A percentile compares a stretch with the other conserved stretches of the same genome.
Conservation (phyloP, 805 yeast species). For the Zygoascus bituminiphila region DNA sequence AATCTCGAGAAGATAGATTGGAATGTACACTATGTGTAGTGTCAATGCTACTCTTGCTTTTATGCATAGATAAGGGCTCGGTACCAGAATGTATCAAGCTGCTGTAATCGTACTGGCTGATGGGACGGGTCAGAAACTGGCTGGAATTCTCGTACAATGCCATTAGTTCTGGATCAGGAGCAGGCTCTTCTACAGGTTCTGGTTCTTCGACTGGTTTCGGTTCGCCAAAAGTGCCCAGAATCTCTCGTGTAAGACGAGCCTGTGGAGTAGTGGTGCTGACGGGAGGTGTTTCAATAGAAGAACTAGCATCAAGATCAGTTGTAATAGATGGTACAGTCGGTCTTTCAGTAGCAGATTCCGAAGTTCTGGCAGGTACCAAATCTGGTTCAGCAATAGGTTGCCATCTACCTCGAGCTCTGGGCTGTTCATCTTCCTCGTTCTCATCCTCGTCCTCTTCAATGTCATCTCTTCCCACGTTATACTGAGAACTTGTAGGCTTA, state of each 20-base stretch:
- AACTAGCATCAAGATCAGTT: not conserved
- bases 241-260: constrained; percentile 14
- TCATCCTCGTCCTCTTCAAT: constrained; percentile 3
- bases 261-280: constrained; percentile 6
- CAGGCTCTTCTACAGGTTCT: not conserved
- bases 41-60: constrained; percentile 8
- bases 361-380: no score
- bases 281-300: not conserved
- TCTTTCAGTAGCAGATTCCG: not conserved
- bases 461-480: not conserved
- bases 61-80: constrained; percentile 23
- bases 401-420: constrained; percentile 12
- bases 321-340: not conserved
- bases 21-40: not conserved
- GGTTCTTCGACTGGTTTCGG: not conserved
- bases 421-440: constrained; percentile 1
- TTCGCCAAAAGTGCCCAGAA: constrained; percentile 9
- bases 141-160: constrained; percentile 26
- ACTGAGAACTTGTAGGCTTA: not conserved
- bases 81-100: constrained; percentile 10
- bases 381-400: constrained; percentile 9
- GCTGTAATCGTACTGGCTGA: constrained; percentile 21
- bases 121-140: constrained; percentile 24
- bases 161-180: constrained; percentile 26
- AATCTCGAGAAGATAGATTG: not conserved